Evolutionary conservation across 768 basidiomycete genomes (phyloP).

Genomic region (Roridomyces roridus): DNA sequence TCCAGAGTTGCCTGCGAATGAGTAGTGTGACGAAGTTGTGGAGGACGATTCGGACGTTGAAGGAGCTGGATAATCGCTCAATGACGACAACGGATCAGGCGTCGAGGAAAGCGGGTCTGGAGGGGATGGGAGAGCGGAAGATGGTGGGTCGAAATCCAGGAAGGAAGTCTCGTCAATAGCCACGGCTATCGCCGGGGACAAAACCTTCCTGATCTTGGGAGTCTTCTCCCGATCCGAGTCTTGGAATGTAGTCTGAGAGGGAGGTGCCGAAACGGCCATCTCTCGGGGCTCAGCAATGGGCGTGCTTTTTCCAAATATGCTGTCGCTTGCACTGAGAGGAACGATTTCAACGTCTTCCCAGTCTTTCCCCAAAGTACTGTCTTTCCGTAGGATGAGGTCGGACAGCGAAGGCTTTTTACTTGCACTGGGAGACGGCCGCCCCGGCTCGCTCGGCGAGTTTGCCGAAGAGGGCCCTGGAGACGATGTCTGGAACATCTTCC

Average conservation of each 20-base stretch:
- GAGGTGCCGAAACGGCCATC: conserved; percentile 17
- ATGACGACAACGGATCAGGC: conserved; percentile 79
- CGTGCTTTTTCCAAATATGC: conserved; percentile 31
- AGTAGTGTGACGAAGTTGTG: conserved; percentile 73
- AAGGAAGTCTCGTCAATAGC: conserved; percentile 29
- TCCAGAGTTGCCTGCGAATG: conserved; percentile 45
- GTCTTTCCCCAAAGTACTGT: conserved; percentile 60
- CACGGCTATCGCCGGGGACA: conserved; percentile 33
- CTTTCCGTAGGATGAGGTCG: conserved; percentile 68
- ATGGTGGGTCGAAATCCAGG: conserved; percentile 41
- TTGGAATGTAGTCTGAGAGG: conserved; percentile 12
- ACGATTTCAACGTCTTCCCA: conserved; percentile 70
- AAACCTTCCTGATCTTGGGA: conserved; percentile 46
- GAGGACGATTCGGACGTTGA: conserved; percentile 79
- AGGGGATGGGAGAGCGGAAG: conserved; percentile 47
- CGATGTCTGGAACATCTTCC: conserved; percentile 53
- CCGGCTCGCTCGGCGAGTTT: conserved; percentile 40
- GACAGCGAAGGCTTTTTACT: conserved; percentile 72
- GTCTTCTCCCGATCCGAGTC: conserved; percentile 45
- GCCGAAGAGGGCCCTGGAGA: conserved; percentile 31
- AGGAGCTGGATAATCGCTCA: conserved; percentile 71
- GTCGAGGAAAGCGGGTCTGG: conserved; percentile 70
- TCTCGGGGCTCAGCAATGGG: conserved; percentile 23
- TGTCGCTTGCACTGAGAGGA: conserved; percentile 53
- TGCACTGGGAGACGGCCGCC: conserved; percentile 42